A percentile compares a stretch with the other conserved stretches of the same genome.
phyloP scores from a whole-genome alignment of 345 rosid species.

The Chamaenerion angustifolium region DNA sequence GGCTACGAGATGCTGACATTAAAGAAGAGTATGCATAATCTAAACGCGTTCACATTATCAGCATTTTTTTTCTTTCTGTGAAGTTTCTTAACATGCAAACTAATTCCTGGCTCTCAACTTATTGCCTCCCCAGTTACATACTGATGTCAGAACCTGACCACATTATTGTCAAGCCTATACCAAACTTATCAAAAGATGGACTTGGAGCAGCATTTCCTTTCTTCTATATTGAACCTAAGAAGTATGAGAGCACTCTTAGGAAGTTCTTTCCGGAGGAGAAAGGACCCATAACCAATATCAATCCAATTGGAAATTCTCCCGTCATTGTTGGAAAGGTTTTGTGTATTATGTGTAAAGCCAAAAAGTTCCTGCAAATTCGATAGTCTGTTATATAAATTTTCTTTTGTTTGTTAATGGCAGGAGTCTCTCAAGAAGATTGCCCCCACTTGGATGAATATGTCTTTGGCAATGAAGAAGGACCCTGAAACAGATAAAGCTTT shows the following conservation, averaged over 20 bases:
- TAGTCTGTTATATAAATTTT: not conserved
- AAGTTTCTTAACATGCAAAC: constrained; percentile 13
- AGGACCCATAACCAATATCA: constrained; percentile 70
- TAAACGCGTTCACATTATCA: no score
- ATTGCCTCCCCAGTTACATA: constrained; percentile 40
- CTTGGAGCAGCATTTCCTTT: constrained; percentile 93
- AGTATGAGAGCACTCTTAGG: constrained; percentile 64
- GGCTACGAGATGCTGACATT: constrained; percentile 80
- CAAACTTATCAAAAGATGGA: constrained; percentile 73
- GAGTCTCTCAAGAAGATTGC: constrained; percentile 82
- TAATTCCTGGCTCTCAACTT: constrained; percentile 8
- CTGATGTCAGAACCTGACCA: constrained; percentile 98
- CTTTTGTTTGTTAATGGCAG: constrained; percentile 9
- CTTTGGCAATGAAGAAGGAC: constrained; percentile 97
- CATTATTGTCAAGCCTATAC: constrained; percentile 84
- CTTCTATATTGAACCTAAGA: constrained; percentile 90
- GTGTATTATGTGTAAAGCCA: constrained; percentile 1
- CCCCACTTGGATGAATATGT: constrained; percentile 98
- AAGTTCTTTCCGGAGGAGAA: constrained; percentile 71
- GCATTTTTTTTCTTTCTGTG: no score
- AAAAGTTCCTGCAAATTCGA: constrained; percentile 1
- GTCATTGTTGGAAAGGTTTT: constrained; percentile 81
- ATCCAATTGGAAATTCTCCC: constrained; percentile 96
- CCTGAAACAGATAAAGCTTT: constrained; percentile 90
- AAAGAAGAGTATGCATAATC: constrained; percentile 62